phyloP scores from a whole-genome alignment of 176 grass and related monocot species.

The Musa troglodytarum region DNA sequence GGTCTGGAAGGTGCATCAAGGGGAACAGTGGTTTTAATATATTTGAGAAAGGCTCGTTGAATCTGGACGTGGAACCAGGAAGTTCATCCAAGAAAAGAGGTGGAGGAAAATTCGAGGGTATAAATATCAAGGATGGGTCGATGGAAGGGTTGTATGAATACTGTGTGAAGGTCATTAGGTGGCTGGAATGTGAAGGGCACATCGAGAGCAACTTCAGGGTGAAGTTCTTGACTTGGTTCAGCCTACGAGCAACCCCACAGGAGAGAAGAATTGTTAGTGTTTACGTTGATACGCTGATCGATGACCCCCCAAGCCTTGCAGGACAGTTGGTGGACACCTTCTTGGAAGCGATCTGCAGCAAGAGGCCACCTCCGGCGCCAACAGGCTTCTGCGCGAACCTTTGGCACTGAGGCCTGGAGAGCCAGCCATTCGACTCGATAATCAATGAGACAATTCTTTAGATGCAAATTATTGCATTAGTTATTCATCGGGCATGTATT shows the following conservation, averaged over 20 bases:
- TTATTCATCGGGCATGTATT: constrained; percentile 74
- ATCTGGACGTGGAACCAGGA: constrained; percentile 70
- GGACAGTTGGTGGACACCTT: constrained; percentile 89
- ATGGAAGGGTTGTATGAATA: constrained; percentile 73
- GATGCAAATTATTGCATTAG: constrained; percentile 53
- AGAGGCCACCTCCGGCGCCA: constrained; percentile 43
- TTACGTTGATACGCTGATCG: constrained; percentile 74
- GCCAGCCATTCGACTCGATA: too few relatives aligned
- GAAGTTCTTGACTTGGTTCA: constrained; percentile 98
- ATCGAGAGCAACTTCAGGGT: constrained; percentile 84
- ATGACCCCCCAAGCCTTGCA: constrained; percentile 76
- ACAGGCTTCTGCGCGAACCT: constrained; percentile 86
- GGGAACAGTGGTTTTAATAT: constrained; percentile 30
- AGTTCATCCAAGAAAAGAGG: constrained; percentile 79
- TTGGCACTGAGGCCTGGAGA: constrained; percentile 47
- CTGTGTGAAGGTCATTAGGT: constrained; percentile 82
- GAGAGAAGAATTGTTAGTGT: constrained; percentile 78
- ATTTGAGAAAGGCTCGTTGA: constrained; percentile 42
- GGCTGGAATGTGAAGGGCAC: constrained; percentile 79
- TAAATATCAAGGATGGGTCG: constrained; percentile 43
- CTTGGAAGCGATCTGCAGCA: constrained; percentile 67
- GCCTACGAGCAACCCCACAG: constrained; percentile 66
- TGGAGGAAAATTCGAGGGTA: constrained; percentile 44
- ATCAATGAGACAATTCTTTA: constrained; percentile 17
- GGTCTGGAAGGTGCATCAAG: constrained; percentile 35